Percentiles rank a stretch among this genome's conserved stretches.
These are phyloP conservation scores for Posidonia australis DNA, from an alignment of 106 monocot species.

Conservation along the genomic window DNA sequence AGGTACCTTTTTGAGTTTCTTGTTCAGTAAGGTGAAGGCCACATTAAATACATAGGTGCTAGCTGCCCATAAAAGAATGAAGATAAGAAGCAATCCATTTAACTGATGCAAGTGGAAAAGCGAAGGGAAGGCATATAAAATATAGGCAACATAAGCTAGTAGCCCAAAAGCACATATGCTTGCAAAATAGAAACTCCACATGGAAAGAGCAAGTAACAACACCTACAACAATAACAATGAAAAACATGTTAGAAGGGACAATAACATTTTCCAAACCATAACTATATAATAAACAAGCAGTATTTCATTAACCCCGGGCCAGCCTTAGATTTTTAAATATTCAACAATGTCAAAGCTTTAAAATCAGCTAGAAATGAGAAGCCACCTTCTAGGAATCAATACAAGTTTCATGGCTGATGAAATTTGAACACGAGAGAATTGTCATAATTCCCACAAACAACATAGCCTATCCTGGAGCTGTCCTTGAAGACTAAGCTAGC, in stretches of 20 bases:
- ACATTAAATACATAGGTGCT: constrained; percentile 94
- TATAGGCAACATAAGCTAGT: constrained; percentile 82
- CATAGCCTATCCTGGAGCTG: too few species aligned
- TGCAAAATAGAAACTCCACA: constrained; percentile 92
- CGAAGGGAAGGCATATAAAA: constrained; percentile 86
- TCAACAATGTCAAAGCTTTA: too few species aligned
- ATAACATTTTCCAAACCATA: not conserved
- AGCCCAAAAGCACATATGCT: constrained; percentile 93
- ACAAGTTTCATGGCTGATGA: too few species aligned
- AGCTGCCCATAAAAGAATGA: constrained; percentile 92
- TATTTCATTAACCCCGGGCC: too few species aligned
- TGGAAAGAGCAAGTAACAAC: constrained; percentile 73
- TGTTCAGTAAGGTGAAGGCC: constrained; percentile 82
- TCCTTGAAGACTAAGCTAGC: too few species aligned
- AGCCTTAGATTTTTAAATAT: too few species aligned
- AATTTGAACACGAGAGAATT: too few species aligned
- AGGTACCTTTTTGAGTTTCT: constrained; percentile 70
- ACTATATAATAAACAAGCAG: not conserved
- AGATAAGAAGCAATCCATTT: constrained; percentile 88
- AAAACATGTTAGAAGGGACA: constrained; percentile 13
- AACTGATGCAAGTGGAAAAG: constrained; percentile 78
- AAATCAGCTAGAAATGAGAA: too few species aligned
- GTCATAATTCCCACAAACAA: too few species aligned
- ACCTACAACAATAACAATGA: constrained; percentile 48
- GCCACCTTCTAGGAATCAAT: too few species aligned